Conservation (phyloP, 1,139 yeast species). For the Yamadazyma epiphylla region DNA sequence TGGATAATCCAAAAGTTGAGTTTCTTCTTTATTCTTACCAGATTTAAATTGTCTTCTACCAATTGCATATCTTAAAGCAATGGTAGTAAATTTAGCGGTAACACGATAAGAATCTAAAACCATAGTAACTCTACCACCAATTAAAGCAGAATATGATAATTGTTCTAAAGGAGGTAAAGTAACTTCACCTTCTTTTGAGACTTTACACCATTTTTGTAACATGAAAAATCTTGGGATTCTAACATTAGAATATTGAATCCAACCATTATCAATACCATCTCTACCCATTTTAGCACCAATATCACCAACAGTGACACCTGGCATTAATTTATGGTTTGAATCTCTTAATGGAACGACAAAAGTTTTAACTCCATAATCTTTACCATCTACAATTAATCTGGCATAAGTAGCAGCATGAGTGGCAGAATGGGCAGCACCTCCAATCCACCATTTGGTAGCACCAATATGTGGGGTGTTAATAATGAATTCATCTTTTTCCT, state of each 20-base stretch:
- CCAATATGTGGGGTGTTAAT: constrained; percentile 86
- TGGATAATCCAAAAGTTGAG: constrained; percentile 75
- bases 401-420: constrained; percentile 83
- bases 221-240: constrained; percentile 79
- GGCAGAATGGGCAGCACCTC: constrained; percentile 94
- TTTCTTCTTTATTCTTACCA: constrained; percentile 36
- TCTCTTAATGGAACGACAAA: constrained; percentile 89
- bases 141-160: constrained; percentile 78
- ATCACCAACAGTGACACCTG: constrained; percentile 85
- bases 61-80: constrained; percentile 84
- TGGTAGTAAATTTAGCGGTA: constrained; percentile 74
- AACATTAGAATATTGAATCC: constrained; percentile 86
- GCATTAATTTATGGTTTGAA: constrained; percentile 60
- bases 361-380: constrained; percentile 87
- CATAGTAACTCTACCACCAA: constrained; percentile 89
- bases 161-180: constrained; percentile 79
- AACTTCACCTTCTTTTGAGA: constrained; percentile 67
- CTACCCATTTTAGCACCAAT: constrained; percentile 94
- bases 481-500: constrained; percentile 58
- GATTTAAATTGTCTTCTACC: constrained; percentile 82
- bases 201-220: constrained; percentile 78
- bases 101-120: constrained; percentile 79
- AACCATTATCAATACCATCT: constrained; percentile 86
- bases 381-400: constrained; percentile 71
- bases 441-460: constrained; percentile 98